phyloP scores from a whole-genome alignment of 2,329 filamentous ascomycete genomes.

The Xylaria sp. region DNA sequence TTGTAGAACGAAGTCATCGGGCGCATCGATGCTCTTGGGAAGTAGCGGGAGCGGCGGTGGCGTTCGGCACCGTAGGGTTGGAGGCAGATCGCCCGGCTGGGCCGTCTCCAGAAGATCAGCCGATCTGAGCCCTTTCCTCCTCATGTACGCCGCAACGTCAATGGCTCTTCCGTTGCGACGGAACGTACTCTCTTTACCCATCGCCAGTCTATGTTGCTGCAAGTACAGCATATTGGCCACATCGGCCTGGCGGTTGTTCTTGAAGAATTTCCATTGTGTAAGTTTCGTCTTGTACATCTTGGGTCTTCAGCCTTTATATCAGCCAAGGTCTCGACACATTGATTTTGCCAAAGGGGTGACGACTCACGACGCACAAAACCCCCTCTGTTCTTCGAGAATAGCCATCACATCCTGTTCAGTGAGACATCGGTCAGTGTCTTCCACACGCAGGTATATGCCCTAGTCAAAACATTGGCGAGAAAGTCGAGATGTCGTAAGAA shows the following conservation, averaged over 20 bases:
- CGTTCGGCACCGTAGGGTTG: constrained; percentile 37
- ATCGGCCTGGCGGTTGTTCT: constrained; percentile 41
- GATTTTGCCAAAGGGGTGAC: neutral
- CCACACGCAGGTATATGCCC: neutral
- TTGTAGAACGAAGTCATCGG: constrained; percentile 36
- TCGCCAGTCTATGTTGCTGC: constrained; percentile 35
- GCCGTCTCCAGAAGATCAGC: constrained; percentile 37
- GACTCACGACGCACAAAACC: constrained; percentile 40
- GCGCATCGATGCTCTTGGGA: constrained; percentile 30
- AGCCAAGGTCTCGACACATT: constrained; percentile 1
- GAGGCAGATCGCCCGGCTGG: constrained; percentile 34
- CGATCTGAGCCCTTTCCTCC: constrained; percentile 35
- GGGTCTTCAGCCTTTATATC: constrained; percentile 30
- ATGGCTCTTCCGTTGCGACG: constrained; percentile 38
- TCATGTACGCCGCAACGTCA: constrained; percentile 39
- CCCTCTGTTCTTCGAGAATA: constrained; percentile 35
- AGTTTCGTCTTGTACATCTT: constrained; percentile 44
- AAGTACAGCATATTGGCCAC: constrained; percentile 39
- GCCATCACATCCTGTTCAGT: constrained; percentile 38
- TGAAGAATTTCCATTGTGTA: constrained; percentile 42
- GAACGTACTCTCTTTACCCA: constrained; percentile 39
- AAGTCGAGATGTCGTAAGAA: neutral
- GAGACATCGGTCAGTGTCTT: constrained; percentile 3
- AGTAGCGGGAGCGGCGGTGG: constrained; percentile 31
- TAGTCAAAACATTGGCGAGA: too few relatives aligned